Evolutionary conservation across 257 asterid genomes (phyloP), one percentile per base, ranked within the genome.

Genomic region (Ophiorrhiza pumila): DNA sequence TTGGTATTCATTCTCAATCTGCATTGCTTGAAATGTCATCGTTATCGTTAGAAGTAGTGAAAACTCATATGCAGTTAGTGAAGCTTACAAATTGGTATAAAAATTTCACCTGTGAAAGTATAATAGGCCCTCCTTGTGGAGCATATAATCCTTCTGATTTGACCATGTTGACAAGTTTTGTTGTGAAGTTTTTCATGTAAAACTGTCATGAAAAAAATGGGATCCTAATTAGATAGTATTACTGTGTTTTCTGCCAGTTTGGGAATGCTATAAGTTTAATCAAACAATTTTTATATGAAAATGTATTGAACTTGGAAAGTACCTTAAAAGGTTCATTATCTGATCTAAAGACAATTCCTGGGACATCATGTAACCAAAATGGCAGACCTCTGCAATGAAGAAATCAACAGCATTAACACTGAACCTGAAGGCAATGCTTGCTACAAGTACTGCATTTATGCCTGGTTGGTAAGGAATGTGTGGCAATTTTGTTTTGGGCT

Each of bases 1-100:
- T 73, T 88, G 90, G 78, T 92, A 92, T 76, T 92, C 98, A 13
- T 92, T 92, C 77, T 92, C 98, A 46, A 90, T 90, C 98, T 92
- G 83, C 72, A 53, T 27, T n/a, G n/a, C n/a, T n/a, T n/a, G n/a
- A n/a, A 7, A 25, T 46, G 61, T 39, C 11, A 31, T 0, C 0
- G n/a, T n/a, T n/a, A n/a, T n/a, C n/a, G n/a, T n/a, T n/a, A n/a
- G n/a, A n/a, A n/a, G n/a, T n/a, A n/a, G n/a, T n/a, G n/a, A n/a
- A n/a, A n/a, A n/a, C n/a, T n/a, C n/a, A n/a, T n/a, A n/a, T 56
- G 39, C 13, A 59, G 27, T 14, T 5, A 22, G 50, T 65, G n/a
- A 0, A 6, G 65, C 7, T 37, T 8, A n/a, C n/a, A n/a, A n/a
- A 61, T 17, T 31, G 31, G 25, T 1, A 7, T 13, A 49, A 11